Conservation (phyloP, 441 rosid species). For the Brassica balearica region DNA sequence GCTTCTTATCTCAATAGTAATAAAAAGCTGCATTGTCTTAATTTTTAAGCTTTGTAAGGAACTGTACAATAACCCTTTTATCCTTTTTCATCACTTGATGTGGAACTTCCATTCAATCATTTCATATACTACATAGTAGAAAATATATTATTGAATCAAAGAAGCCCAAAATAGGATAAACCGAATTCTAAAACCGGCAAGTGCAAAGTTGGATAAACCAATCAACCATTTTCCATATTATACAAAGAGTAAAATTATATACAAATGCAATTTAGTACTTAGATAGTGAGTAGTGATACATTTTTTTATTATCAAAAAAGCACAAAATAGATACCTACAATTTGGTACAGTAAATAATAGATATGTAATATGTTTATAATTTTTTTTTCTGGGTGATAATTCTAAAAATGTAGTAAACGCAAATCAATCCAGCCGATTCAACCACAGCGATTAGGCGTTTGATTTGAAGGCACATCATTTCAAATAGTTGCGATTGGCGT, state of each 20-base stretch:
- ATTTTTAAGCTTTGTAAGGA: neutral
- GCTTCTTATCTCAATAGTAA: neutral
- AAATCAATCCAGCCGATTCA: slow-evolving; percentile 24
- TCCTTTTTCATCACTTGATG: neutral
- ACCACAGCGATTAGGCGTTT: slow-evolving; percentile 26
- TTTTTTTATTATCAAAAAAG: slow-evolving; percentile 4
- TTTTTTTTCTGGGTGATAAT: neutral
- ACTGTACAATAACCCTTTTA: neutral
- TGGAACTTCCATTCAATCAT: slow-evolving; percentile 27
- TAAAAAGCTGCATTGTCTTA: slow-evolving; percentile 5
- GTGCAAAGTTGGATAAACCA: neutral
- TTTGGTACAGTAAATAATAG: slow-evolving; percentile 19
- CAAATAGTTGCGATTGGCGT: neutral
- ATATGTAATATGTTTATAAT: neutral
- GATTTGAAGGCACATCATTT: neutral
- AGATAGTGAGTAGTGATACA: neutral
- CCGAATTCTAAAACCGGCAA: neutral
- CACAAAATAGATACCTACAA: slow-evolving; percentile 19
- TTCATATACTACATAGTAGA: slow-evolving; percentile 3
- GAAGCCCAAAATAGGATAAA: neutral
- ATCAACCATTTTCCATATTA: slow-evolving; percentile 16
- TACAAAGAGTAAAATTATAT: slow-evolving; percentile 28
- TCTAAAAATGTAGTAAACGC: slow-evolving; percentile 17
- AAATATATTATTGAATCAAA: neutral
- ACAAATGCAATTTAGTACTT: slow-evolving; percentile 27